Base-by-base conservation (phyloP, 345 rosid species). In the Murraya paniculata region DNA sequence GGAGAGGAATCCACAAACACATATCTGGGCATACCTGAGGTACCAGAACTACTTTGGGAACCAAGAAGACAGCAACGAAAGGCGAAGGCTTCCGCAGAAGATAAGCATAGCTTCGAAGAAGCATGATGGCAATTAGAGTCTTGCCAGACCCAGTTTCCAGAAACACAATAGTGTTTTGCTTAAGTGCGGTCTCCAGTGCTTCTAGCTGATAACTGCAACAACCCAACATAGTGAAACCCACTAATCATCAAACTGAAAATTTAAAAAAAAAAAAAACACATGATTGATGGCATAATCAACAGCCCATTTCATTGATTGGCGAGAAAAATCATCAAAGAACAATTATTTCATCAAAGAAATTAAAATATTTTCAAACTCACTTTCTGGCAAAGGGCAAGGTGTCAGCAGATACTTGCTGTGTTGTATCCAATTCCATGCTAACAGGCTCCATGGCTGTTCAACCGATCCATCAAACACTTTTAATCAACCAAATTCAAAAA, bases 91-190 rank as follows among this genome's bases (percentile, higher is more conserved):
- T 94, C 81, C 91, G 92, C 21, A 96, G 84, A 57, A 87, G 85
- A 81, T 88, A 73, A 1, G 97, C 93, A 9, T 85, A 90, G 80
- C 79, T 79, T 62, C 99, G 91, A 10, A 96, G 91, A 77, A 96
- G 97, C 99, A 96, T 96, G 81, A 92, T 85, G 19, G 97, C 97
- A 61, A 96, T 88, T 48, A 92, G 84, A 33, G 99, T 96, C 87
- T 96, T 96, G 82, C 99, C 98, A 7, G 97, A 86, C 39, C 99
- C 98, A 71, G 99, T 96, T 81, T 91, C 97, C 83, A 94, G 76
- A 84, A 69, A 94, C 24, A 87, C 91, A 35, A 96, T 74, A 0
- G 98, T 95, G 83, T 95, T 94, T 78, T 87, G 89, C 80, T 87
- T 82, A 27, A 88, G 77, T 1, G 97, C 96, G 72, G 80, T 82